These are phyloP conservation scores for Monosporozyma aerobia DNA, from an alignment of 805 yeast species.

Conservation along the genomic window DNA sequence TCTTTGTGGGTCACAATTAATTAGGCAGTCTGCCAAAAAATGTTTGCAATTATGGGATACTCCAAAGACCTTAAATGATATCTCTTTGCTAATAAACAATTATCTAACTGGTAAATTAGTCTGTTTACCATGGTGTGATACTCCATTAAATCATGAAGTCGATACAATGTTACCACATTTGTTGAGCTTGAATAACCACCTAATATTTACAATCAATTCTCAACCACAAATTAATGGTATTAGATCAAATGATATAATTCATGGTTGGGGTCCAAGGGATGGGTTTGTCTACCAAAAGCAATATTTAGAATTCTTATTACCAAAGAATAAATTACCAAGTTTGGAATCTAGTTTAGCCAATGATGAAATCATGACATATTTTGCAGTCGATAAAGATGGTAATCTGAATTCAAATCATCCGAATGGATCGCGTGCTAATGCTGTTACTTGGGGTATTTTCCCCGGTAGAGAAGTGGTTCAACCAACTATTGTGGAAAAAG, in stretches of 20 bases:
- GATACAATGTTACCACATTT: constrained; percentile 50
- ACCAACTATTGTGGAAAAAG: constrained; percentile 90
- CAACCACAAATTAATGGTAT: constrained; percentile 88
- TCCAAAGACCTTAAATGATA: constrained; percentile 52
- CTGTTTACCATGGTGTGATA: constrained; percentile 91
- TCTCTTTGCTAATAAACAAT: constrained; percentile 53
- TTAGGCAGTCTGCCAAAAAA: constrained; percentile 73
- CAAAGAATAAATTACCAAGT: constrained; percentile 33
- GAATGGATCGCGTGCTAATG: constrained; percentile 67
- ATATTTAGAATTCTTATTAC: constrained; percentile 77
- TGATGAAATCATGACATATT: constrained; percentile 57
- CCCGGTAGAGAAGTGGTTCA: constrained; percentile 92
- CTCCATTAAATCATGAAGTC: constrained; percentile 75
- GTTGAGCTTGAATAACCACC: constrained; percentile 52
- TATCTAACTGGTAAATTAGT: constrained; percentile 64
- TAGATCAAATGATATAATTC: constrained; percentile 55
- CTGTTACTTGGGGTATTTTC: constrained; percentile 98
- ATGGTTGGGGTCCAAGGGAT: constrained; percentile 93
- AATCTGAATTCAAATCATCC: constrained; percentile 58
- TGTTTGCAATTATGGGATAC: constrained; percentile 84
- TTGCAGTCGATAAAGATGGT: constrained; percentile 56
- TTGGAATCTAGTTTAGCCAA: constrained; percentile 29
- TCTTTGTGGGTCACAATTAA: constrained; percentile 65
- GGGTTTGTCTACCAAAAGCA: constrained; percentile 95
- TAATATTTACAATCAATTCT: constrained; percentile 78